Percentiles rank a stretch among this genome's conserved stretches.
Conservation (phyloP, 805 yeast genomes). For the Candida insectalens region DNA sequence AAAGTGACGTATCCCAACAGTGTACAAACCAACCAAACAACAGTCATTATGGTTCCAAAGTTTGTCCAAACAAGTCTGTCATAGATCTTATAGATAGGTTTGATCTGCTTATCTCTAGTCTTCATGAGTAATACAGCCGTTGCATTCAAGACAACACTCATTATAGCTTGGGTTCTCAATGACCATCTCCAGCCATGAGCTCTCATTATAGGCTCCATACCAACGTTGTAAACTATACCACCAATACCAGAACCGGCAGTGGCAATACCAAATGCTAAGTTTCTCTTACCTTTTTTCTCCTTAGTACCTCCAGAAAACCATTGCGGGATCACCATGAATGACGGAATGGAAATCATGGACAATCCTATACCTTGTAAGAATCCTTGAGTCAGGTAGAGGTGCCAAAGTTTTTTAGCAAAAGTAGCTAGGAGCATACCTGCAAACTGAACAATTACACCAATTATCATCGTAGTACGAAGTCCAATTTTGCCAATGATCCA, state of each 20-base stretch:
- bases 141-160: slow-evolving; percentile 24
- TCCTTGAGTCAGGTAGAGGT: slow-evolving; percentile 61
- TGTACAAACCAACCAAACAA: slow-evolving; percentile 36
- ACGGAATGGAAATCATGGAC: slow-evolving; percentile 50
- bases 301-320: slow-evolving; percentile 38
- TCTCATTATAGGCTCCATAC: slow-evolving; percentile 34
- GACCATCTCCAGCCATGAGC: slow-evolving; percentile 36
- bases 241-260: slow-evolving; percentile 46
- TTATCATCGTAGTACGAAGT: slow-evolving; percentile 26
- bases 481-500: slow-evolving; percentile 37
- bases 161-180: slow-evolving; percentile 35
- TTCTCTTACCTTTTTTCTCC: slow-evolving; percentile 46
- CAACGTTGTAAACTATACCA: slow-evolving; percentile 41
- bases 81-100: slow-evolving; percentile 27
- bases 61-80: slow-evolving; percentile 31
- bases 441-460: slow-evolving; percentile 44
- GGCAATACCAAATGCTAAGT: slow-evolving; percentile 37
- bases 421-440: slow-evolving; percentile 52
- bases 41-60: slow-evolving; percentile 23
- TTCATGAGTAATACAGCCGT: slow-evolving; percentile 27
- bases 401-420: slow-evolving; percentile 51
- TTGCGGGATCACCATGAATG: slow-evolving; percentile 50
- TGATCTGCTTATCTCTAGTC: slow-evolving; percentile 27
- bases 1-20: slow-evolving; percentile 53
- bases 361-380: slow-evolving; percentile 49